These are phyloP conservation scores for Ampelomyces quisqualis DNA, from an alignment of 2,329 filamentous ascomycete species.

Conservation along the genomic window DNA sequence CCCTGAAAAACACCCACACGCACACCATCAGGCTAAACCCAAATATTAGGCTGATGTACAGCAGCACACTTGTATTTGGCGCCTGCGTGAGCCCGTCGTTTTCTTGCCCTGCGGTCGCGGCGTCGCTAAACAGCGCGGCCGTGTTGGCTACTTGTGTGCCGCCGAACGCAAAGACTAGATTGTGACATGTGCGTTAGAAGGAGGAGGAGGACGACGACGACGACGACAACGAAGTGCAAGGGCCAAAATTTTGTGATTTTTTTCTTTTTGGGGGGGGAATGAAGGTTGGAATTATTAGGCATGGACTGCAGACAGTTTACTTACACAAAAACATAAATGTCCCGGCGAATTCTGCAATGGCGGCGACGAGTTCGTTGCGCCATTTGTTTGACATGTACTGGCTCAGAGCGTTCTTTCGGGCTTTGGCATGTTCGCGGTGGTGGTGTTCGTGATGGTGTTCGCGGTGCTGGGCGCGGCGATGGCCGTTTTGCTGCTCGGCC, in stretches of 20 bases:
- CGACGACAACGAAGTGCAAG: too few relatives aligned
- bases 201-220: too few relatives aligned
- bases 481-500: slow-evolving; percentile 1
- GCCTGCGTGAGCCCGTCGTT: slow-evolving; percentile 31
- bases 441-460: slow-evolving; percentile 1
- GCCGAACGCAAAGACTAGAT: slow-evolving; percentile 45
- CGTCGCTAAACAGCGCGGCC: slow-evolving; percentile 23
- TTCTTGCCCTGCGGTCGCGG: slow-evolving; percentile 23
- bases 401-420: neutral
- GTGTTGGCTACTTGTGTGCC: slow-evolving; percentile 44
- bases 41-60: slow-evolving; percentile 43
- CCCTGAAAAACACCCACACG: slow-evolving; percentile 45
- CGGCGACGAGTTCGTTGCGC: slow-evolving; percentile 42
- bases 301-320: too few relatives aligned
- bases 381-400: slow-evolving; percentile 18
- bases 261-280: too few relatives aligned
- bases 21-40: slow-evolving; percentile 44
- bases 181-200: too few relatives aligned
- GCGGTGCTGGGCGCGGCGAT: neutral
- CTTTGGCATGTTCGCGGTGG: neutral
- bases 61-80: slow-evolving; percentile 36
- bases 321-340: slow-evolving; percentile 47
- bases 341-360: slow-evolving; percentile 41
- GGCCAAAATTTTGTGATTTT: too few relatives aligned
- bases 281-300: too few relatives aligned